These are phyloP conservation scores for Fragilariopsis cylindrus DNA, from an alignment of 108 stramenopile species.

Conservation along the genomic window DNA sequence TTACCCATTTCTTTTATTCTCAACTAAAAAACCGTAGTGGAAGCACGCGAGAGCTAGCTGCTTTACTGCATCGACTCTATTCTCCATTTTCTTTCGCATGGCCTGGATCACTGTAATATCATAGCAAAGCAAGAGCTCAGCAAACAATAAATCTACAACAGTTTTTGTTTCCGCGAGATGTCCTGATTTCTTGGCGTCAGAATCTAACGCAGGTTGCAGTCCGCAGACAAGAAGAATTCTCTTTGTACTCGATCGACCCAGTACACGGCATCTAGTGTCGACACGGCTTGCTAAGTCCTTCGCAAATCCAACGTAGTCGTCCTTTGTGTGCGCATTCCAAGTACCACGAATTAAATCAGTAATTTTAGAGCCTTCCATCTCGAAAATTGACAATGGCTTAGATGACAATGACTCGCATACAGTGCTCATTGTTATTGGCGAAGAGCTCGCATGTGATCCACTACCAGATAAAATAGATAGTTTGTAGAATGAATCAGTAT, in stretches of 20 bases:
- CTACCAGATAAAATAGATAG: neutral
- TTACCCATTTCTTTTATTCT: no score
- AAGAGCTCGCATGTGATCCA: neutral
- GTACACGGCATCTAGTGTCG: neutral
- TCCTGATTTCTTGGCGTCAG: constrained; percentile 22
- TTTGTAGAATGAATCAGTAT: neutral
- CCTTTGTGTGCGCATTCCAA: neutral
- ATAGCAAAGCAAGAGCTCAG: constrained; percentile 27
- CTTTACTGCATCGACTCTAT: constrained; percentile 13
- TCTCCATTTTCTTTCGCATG: constrained; percentile 15
- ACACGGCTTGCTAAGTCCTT: constrained; percentile 5
- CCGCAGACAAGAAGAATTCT: constrained; percentile 29
- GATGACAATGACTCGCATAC: neutral
- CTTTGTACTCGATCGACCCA: neutral
- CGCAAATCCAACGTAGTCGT: neutral
- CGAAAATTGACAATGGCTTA: constrained; percentile 6
- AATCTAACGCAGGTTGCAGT: constrained; percentile 24
- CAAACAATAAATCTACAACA: constrained; percentile 29
- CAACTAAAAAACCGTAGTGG: constrained; percentile 24
- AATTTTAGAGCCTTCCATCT: constrained; percentile 15
- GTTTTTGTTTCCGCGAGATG: constrained; percentile 24
- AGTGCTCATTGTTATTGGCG: neutral
- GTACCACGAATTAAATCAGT: neutral
- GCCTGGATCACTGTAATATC: constrained; percentile 37
- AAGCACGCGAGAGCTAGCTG: constrained; percentile 40